phyloP scores from a whole-genome alignment of 176 grass and related monocot genomes.

The Themeda triandra region DNA sequence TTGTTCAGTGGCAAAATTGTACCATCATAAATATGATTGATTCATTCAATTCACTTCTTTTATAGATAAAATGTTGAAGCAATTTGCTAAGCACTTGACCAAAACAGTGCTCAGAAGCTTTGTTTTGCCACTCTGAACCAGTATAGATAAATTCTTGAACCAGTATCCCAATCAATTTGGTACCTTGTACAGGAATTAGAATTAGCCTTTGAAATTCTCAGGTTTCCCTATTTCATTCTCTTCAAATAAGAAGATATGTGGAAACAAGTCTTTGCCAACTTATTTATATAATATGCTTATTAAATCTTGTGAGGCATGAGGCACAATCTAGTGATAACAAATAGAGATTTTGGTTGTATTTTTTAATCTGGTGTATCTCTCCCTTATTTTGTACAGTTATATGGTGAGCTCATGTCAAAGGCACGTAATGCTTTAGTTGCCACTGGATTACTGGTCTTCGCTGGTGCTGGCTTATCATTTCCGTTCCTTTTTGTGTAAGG shows the following conservation, averaged over 20 bases:
- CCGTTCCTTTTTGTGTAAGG: slow-evolving; percentile 86
- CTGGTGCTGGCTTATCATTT: no score
- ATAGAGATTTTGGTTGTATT: neutral
- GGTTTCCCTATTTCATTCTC: neutral
- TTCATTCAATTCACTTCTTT: neutral
- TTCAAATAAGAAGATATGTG: neutral
- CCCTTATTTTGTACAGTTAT: no score
- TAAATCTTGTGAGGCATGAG: neutral
- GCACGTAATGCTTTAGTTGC: no score
- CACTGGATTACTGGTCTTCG: no score
- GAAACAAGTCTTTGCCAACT: neutral
- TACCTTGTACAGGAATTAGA: neutral
- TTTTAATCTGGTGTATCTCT: slow-evolving; percentile 1
- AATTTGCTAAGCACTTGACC: slow-evolving; percentile 4
- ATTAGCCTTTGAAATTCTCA: neutral
- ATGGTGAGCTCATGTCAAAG: no score
- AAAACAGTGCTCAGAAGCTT: no score
- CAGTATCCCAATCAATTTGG: neutral
- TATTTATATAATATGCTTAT: neutral
- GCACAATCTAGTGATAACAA: neutral
- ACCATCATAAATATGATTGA: neutral
- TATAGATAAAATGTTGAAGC: neutral
- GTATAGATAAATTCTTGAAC: no score
- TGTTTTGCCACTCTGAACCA: no score
- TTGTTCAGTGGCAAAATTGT: neutral